A percentile compares a stretch with the other conserved stretches of the same genome.
These are phyloP conservation scores for Pseudoneurospora amorphoporcata DNA, from an alignment of 495 filamentous ascomycete species.

Conservation along the genomic window DNA sequence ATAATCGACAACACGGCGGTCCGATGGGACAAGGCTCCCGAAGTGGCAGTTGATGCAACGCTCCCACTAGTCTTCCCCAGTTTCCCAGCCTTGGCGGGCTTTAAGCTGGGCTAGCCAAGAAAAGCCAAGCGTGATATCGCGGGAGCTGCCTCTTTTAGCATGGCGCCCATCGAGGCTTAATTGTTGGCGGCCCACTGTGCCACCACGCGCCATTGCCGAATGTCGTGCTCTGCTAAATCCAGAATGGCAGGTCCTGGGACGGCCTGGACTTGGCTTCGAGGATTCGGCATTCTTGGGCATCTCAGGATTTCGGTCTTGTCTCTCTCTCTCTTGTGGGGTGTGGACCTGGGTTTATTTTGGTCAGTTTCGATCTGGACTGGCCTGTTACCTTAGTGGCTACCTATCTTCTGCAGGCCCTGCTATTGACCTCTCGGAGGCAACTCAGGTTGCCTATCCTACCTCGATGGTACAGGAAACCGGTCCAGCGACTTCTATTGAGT, in stretches of 20 bases:
- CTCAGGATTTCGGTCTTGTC: neutral
- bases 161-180: neutral
- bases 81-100: neutral
- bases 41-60: neutral
- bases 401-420: neutral
- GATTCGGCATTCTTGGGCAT: neutral
- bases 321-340: neutral
- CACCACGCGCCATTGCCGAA: neutral
- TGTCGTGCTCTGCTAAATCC: neutral
- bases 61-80: neutral
- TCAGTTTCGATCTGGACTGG: neutral
- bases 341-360: neutral
- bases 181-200: neutral
- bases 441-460: neutral
- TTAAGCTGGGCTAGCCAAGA: neutral
- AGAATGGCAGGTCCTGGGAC: neutral
- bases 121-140: neutral
- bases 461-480: neutral
- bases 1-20: neutral
- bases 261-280: neutral
- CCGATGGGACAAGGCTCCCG: neutral
- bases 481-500: neutral
- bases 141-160: neutral
- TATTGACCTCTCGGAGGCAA: neutral
- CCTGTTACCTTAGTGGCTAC: neutral